Evolutionary conservation across 1,139 yeast genomes (phyloP).

Genomic region (Wickerhamomyces sp.): DNA sequence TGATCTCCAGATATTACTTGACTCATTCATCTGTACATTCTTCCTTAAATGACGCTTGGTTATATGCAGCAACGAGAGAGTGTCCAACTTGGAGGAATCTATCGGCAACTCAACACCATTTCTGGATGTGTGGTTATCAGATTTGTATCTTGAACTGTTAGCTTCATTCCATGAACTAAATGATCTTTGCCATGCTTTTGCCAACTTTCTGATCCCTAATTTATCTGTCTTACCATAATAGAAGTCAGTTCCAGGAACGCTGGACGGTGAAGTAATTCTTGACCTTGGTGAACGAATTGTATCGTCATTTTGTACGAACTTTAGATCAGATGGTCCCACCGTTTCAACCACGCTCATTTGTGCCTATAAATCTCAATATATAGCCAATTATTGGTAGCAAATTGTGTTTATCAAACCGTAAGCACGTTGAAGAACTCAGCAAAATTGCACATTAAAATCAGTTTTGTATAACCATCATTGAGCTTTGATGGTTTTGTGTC

Average conservation of each 20-base stretch:
- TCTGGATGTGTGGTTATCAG: slow-evolving; percentile 1
- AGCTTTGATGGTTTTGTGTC: slow-evolving; percentile 3
- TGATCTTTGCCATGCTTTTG: slow-evolving; percentile 24
- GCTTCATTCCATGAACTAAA: slow-evolving; percentile 7
- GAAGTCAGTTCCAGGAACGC: slow-evolving; percentile 10
- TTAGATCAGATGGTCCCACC: too few species aligned
- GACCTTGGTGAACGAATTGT: slow-evolving; percentile 13
- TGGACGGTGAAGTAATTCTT: slow-evolving; percentile 18
- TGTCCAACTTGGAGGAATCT: slow-evolving; percentile 10
- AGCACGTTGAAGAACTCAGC: too few species aligned
- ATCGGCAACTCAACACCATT: background rate
- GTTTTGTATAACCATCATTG: background rate
- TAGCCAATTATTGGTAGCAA: too few species aligned
- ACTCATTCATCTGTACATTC: background rate
- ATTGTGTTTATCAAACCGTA: too few species aligned
- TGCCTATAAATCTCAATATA: too few species aligned
- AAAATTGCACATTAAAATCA: too few species aligned
- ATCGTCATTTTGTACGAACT: background rate
- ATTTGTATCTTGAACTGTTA: background rate
- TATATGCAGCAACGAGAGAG: slow-evolving; percentile 8
- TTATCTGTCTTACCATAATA: slow-evolving; percentile 10
- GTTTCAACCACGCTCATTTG: too few species aligned
- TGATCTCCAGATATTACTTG: slow-evolving; percentile 3
- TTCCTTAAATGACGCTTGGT: slow-evolving; percentile 4
- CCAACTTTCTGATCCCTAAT: slow-evolving; percentile 23